phyloP scores from a whole-genome alignment of 2,329 filamentous ascomycete species.

The Pseudocercospora cruenta region DNA sequence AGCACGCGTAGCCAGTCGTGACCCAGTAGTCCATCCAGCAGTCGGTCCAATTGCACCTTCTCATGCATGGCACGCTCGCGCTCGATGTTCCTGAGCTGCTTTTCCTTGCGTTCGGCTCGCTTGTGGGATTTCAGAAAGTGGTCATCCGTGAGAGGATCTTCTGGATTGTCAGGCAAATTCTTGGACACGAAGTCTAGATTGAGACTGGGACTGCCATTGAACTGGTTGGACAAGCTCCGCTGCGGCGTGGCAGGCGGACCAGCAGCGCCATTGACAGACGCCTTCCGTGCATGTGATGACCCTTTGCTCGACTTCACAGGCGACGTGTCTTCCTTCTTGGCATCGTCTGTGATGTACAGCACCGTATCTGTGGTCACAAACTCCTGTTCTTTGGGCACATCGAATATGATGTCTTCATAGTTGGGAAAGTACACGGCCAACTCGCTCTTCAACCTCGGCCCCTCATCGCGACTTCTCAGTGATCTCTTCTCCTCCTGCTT shows the following conservation, averaged over 20 bases:
- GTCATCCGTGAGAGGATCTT: slow-evolving; percentile 61
- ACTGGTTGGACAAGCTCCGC: slow-evolving; percentile 19
- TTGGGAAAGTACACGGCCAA: slow-evolving; percentile 88
- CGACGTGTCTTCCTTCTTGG: slow-evolving; percentile 18
- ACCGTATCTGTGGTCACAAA: slow-evolving; percentile 39
- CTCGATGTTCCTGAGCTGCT: slow-evolving; percentile 69
- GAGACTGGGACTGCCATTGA: slow-evolving; percentile 27
- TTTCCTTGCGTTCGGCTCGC: slow-evolving; percentile 66
- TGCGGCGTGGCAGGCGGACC: slow-evolving; percentile 23
- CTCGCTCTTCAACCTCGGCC: slow-evolving; percentile 85
- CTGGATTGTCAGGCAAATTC: slow-evolving; percentile 39
- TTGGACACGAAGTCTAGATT: slow-evolving; percentile 32
- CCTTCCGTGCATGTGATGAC: slow-evolving; percentile 11
- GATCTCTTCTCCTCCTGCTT: slow-evolving; percentile 67
- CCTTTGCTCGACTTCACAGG: slow-evolving; percentile 20
- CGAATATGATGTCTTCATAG: slow-evolving; percentile 91
- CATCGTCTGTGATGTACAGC: slow-evolving; percentile 38
- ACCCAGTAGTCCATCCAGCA: slow-evolving; percentile 81
- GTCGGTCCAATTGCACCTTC: slow-evolving; percentile 65
- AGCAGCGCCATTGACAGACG: slow-evolving; percentile 23
- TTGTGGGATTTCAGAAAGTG: slow-evolving; percentile 63
- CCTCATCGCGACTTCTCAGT: slow-evolving; percentile 80
- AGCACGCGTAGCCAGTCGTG: slow-evolving; percentile 92
- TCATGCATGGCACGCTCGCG: slow-evolving; percentile 68
- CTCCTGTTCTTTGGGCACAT: slow-evolving; percentile 79